Percentiles rank a stretch among this genome's conserved stretches.
phyloP scores from a whole-genome alignment of 2,329 filamentous ascomycete species.

The Cladosporium sp. region DNA sequence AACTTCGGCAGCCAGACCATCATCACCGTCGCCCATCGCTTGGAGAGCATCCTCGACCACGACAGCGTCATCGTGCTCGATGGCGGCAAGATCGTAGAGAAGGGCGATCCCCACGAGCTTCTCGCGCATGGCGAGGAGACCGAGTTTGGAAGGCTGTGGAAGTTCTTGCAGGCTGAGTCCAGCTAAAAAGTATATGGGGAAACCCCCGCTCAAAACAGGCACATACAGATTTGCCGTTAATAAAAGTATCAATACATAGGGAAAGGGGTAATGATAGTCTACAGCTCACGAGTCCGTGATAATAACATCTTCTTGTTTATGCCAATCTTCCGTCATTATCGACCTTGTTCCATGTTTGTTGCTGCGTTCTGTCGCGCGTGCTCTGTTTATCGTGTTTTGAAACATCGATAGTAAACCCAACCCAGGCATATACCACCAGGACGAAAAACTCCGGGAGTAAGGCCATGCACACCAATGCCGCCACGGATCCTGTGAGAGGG shows the following conservation, averaged over 20 bases:
- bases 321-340: too few species aligned
- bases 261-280: too few species aligned
- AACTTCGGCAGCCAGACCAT: slow-evolving; percentile 56
- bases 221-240: too few species aligned
- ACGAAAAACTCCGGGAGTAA: slow-evolving; percentile 1
- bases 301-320: too few species aligned
- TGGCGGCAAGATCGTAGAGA: slow-evolving; percentile 45
- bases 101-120: slow-evolving; percentile 22
- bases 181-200: too few species aligned
- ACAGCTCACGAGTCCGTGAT: too few species aligned
- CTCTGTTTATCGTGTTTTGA: neutral
- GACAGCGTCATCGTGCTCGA: slow-evolving; percentile 52
- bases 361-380: neutral
- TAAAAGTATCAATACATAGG: too few species aligned
- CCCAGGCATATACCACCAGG: neutral
- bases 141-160: slow-evolving; percentile 10
- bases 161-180: slow-evolving; percentile 8
- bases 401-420: neutral
- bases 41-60: slow-evolving; percentile 53
- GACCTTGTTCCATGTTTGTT: too few species aligned
- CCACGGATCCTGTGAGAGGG: neutral
- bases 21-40: slow-evolving; percentile 53
- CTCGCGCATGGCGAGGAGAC: slow-evolving; percentile 12
- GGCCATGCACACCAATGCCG: slow-evolving; percentile 6
- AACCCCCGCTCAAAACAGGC: too few species aligned